A percentile compares a stretch with the other conserved stretches of the same genome.
These are phyloP conservation scores for Epicoccum nigrum DNA, from an alignment of 2,329 filamentous ascomycete genomes.

Conservation along the genomic window DNA sequence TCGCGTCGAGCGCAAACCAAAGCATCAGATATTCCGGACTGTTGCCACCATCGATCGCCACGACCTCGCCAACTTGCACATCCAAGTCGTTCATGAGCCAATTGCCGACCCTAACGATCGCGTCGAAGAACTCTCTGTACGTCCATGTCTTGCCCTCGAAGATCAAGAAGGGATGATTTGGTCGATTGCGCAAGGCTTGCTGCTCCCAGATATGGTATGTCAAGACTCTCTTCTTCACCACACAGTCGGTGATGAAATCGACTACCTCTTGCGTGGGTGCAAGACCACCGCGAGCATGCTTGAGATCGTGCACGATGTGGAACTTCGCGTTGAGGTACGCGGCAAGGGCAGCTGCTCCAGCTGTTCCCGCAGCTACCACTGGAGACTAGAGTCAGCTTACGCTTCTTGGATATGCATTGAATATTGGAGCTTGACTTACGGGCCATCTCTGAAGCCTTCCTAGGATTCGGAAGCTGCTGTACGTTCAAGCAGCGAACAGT, in stretches of 20 bases:
- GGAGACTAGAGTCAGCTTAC: not conserved
- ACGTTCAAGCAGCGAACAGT: too few species aligned
- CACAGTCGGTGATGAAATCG: constrained; percentile 27
- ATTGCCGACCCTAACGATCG: constrained; percentile 38
- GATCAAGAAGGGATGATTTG: constrained; percentile 41
- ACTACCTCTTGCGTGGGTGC: constrained; percentile 21
- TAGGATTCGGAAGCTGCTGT: too few species aligned
- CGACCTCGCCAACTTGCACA: constrained; percentile 39
- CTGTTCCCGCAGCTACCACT: constrained; percentile 27
- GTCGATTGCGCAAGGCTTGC: constrained; percentile 46
- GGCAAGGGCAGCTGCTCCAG: constrained; percentile 35
- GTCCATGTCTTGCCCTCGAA: constrained; percentile 46
- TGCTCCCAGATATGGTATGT: constrained; percentile 43
- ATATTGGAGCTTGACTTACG: not conserved
- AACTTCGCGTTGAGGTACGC: constrained; percentile 48
- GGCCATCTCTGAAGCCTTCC: constrained; percentile 3
- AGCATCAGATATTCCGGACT: constrained; percentile 45
- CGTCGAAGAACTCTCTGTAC: constrained; percentile 42
- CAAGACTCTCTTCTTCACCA: constrained; percentile 28
- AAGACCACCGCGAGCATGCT: constrained; percentile 24
- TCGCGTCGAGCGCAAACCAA: constrained; percentile 47
- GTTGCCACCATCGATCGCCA: constrained; percentile 46
- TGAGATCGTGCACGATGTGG: constrained; percentile 39
- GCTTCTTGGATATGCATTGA: not conserved
- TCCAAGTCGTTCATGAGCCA: constrained; percentile 47